Percentiles rank a stretch among this genome's conserved stretches.
Conservation (phyloP, 1,139 yeast species). For the Pichia terricola region DNA sequence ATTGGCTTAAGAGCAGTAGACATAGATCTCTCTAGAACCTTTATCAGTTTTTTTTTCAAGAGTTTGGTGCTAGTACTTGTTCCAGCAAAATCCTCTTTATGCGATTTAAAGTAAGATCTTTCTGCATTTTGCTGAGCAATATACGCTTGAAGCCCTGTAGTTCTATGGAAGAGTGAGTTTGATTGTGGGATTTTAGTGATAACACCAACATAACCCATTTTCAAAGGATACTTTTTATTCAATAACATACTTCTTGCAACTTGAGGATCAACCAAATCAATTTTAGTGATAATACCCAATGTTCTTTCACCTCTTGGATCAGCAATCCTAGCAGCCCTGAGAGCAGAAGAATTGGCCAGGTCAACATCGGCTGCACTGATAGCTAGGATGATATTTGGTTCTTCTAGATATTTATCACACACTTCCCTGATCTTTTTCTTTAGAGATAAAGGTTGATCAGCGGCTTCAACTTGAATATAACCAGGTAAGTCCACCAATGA, state of each 20-base stretch:
- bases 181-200: constrained; percentile 65
- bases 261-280: constrained; percentile 78
- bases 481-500: constrained; percentile 96
- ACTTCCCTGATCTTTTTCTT: constrained; percentile 69
- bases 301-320: constrained; percentile 95
- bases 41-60: constrained; percentile 72
- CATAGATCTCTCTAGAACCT: constrained; percentile 85
- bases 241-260: constrained; percentile 59
- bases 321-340: constrained; percentile 82
- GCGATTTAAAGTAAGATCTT: constrained; percentile 44
- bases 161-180: constrained; percentile 27
- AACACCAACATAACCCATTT: constrained; percentile 97
- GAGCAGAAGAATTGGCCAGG: constrained; percentile 89
- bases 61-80: constrained; percentile 72
- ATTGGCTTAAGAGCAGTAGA: constrained; percentile 84
- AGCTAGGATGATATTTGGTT: constrained; percentile 90
- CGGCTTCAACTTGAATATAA: constrained; percentile 92
- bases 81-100: constrained; percentile 50
- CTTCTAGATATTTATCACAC: constrained; percentile 77
- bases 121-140: constrained; percentile 64
- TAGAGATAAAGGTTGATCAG: constrained; percentile 84
- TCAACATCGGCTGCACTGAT: constrained; percentile 98
- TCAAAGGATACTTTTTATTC: constrained; percentile 78
- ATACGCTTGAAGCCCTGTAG: constrained; percentile 31
- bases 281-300: constrained; percentile 88